Evolutionary conservation across 164 flowering plant species (phyloP), one percentile per base, ranked within the genome.

Genomic region (Vitis cinerea): DNA sequence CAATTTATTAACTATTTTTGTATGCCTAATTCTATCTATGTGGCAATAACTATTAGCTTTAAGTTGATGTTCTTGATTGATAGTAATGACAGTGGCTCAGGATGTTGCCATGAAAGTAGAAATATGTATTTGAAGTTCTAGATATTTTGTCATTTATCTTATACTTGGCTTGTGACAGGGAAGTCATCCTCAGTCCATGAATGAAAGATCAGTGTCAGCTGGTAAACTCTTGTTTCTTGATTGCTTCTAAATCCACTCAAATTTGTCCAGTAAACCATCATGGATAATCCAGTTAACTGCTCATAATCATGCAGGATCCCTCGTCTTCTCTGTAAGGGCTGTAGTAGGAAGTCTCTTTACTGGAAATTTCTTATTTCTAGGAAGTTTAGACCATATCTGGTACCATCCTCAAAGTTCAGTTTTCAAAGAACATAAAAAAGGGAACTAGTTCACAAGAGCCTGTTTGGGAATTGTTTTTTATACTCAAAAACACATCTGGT

Each of bases 111-210:
- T n/a, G 44, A 59, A 9, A 13, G 15, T 11, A 15, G 31, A 59
- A 30, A 10, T 59, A 12, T 31, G 44, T 3, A 31, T 31, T 31
- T 31, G 0, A 31, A 31, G 44, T 31, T 31, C 44, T 31, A 31
- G 44, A 31, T 12, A 61, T 61, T 10, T 9, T 31, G 13, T 63
- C 37, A 63, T 48, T 63, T 47, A 63, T 16, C 37, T 16, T 10
- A 48, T 63, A 48, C 52, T 48, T 63, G 65, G 53, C 13, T 50
- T 49, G 3, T 71, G 16, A 49, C 78, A 75, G 78, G 78, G 60
- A 70, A 56, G 6, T 37, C 74, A 37, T 58, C 62, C 69, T 59
- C 72, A 50, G 59, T 44, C 61, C 23, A 76, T 17, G 58, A 58
- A 31, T 63, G 79, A 71, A 10, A 62, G 30, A 59, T 69, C 75